Base-by-base conservation (phyloP, 2,329 filamentous ascomycete genomes). In the Sarocladium brachiariae region DNA sequence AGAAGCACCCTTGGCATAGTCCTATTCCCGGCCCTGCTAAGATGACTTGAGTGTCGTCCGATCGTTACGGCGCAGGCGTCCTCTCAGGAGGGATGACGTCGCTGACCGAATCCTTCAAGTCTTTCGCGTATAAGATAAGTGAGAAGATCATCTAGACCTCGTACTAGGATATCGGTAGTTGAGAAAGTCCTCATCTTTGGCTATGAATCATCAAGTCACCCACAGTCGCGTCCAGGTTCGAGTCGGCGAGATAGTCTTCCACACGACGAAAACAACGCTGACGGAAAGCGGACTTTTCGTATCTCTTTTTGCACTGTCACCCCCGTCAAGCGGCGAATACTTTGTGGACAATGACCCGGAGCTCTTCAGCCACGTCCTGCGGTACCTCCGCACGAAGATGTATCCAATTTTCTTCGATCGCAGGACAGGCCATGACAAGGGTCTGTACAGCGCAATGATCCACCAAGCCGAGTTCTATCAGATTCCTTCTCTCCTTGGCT, bases 321-420 rank as follows among this genome's bases (percentile, higher is more conserved):
- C 34, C 2, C 50, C 55, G 13, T 37, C 53, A 3, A 57, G 66
- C 18, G 51, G 52, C 16, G 47, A 62, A 13, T 68, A 66, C 57
- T 70, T 70, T 55, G 51, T 72, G 31, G 68, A 71, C 53, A 61
- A 63, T 0, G 68, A 71, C 50, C 60, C 63, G 0, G 58, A 59
- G 2, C 50, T 67, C 5, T 71, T 72, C 54, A 53, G 56, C 13
- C 60, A 70, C 47, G 56, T 70, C 49, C 58, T 69, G 25, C 57
- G 60, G 13, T 66, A 64, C 55, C 60, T 70, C 39, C 63, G 65
- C 30, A 61, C 60, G 4, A 58, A 60, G 6, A 53, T 59, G 16
- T 61, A 62, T 50, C 66, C 69, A 0, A 50, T 72, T 5, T 67
- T 69, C 55, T 71, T 60, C 52, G 49, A 56, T 27, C 47, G 43